These are phyloP conservation scores for Mortierella sp. DNA, from an alignment of 371 early-diverging fungal genomes.

Conservation along the genomic window DNA sequence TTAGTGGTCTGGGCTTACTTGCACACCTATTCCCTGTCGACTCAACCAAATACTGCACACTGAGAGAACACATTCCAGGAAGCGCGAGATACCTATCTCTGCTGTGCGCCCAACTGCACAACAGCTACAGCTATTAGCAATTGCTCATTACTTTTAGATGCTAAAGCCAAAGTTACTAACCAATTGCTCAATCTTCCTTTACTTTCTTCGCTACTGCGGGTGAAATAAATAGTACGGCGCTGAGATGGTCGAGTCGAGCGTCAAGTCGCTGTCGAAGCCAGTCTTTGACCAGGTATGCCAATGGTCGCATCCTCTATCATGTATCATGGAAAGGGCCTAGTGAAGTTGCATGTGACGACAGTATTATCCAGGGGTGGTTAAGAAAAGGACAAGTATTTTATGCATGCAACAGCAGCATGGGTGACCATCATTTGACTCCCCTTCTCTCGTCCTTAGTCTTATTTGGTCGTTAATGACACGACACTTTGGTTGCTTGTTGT, in stretches of 20 bases:
- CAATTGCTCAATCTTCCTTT: neutral
- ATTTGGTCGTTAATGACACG: too few species aligned
- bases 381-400: neutral
- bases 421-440: conserved; percentile 8
- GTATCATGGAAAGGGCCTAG: neutral
- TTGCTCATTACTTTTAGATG: neutral
- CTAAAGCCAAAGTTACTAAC: too few species aligned
- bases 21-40: neutral
- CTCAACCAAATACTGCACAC: conserved; percentile 3
- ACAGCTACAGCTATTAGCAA: too few species aligned
- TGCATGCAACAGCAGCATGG: conserved; percentile 6
- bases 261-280: conserved; percentile 73
- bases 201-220: too few species aligned
- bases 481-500: neutral
- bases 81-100: neutral
- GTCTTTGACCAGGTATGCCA: conserved; percentile 69
- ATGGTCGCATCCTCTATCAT: neutral
- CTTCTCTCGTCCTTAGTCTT: neutral
- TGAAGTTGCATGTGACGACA: neutral
- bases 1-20: conserved; percentile 34
- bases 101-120: conserved; percentile 12
- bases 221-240: conserved; percentile 63
- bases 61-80: neutral
- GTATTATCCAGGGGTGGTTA: neutral
- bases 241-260: conserved; percentile 84